These are phyloP conservation scores for Ascobolus immersus DNA, from an alignment of 495 filamentous ascomycete species.

Conservation along the genomic window DNA sequence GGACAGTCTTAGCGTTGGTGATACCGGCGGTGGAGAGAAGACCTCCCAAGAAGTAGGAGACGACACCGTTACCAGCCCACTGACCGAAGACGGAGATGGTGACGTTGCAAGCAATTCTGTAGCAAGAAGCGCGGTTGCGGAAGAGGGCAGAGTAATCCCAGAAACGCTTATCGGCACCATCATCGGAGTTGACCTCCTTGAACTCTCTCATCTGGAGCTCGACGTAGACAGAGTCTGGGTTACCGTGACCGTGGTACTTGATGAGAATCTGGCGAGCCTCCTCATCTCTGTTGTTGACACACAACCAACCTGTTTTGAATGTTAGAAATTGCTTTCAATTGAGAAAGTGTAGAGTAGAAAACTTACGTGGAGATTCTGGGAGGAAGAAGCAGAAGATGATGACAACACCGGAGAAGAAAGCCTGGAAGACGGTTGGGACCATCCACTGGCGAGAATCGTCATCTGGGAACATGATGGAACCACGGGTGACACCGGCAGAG, in stretches of 20 bases:
- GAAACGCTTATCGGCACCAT: slow-evolving; percentile 35
- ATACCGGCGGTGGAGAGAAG: slow-evolving; percentile 12
- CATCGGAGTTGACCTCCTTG: slow-evolving; percentile 26
- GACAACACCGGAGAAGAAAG: slow-evolving; percentile 26
- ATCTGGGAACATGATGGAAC: slow-evolving; percentile 5
- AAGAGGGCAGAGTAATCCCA: slow-evolving; percentile 42
- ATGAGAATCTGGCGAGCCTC: slow-evolving; percentile 27
- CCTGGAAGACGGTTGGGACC: slow-evolving; percentile 33
- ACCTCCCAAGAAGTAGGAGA: slow-evolving; percentile 24
- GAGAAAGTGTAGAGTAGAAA: slow-evolving; percentile 6
- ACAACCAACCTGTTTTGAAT: slow-evolving; percentile 8
- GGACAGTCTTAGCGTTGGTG: slow-evolving; percentile 5
- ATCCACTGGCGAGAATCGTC: slow-evolving; percentile 24
- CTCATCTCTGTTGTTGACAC: slow-evolving; percentile 14
- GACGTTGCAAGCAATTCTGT: slow-evolving; percentile 23
- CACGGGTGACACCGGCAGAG: slow-evolving; percentile 9
- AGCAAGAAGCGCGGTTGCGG: slow-evolving; percentile 30
- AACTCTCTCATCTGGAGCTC: slow-evolving; percentile 35
- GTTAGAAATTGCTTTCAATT: slow-evolving; percentile 6
- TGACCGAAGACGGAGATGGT: slow-evolving; percentile 28
- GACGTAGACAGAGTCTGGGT: slow-evolving; percentile 18
- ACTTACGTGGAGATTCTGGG: slow-evolving; percentile 19
- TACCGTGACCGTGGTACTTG: slow-evolving; percentile 28
- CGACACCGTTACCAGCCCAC: slow-evolving; percentile 26
- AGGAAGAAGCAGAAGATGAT: slow-evolving; percentile 18